Evolutionary conservation across 192 early-diverging fungal species (phyloP).

Genomic region (Coemansia sp.): DNA sequence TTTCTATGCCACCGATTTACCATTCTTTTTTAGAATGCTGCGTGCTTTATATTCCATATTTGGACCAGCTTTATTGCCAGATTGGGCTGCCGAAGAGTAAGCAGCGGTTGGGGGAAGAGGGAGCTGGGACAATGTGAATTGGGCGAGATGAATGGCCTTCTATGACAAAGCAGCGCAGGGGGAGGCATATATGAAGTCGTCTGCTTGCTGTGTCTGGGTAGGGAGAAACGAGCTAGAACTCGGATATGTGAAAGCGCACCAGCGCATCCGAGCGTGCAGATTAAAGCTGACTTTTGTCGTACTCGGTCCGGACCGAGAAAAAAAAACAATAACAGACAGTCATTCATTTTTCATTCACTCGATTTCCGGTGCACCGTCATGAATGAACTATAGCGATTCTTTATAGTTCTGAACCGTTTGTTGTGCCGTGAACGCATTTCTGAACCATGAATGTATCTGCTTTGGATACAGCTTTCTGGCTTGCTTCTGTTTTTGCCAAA

Average conservation of each 20-base stretch:
- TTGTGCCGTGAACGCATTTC: not conserved
- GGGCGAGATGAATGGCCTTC: not conserved
- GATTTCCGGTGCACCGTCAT: not conserved
- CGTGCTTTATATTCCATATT: not conserved
- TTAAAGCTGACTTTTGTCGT: constrained; percentile 2
- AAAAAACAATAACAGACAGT: constrained; percentile 4
- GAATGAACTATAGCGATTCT: constrained; percentile 1
- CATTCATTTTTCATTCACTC: not conserved
- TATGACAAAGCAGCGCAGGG: constrained; percentile 10
- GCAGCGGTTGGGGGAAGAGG: not conserved
- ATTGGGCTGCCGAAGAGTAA: not conserved
- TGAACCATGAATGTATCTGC: constrained; percentile 2
- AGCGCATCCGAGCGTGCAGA: not conserved
- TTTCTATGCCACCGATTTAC: not conserved
- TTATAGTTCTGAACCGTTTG: not conserved
- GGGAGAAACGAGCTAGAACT: not conserved
- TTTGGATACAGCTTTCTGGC: not conserved
- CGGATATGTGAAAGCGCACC: not conserved
- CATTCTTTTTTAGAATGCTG: not conserved
- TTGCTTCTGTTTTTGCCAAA: not conserved
- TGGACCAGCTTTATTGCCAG: not conserved
- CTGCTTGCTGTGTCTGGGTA: not conserved
- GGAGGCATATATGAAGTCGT: constrained; percentile 1
- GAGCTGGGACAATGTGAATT: not conserved
- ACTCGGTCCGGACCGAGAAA: not conserved